phyloP scores from a whole-genome alignment of 805 yeast species.

The Candida incommunis region DNA sequence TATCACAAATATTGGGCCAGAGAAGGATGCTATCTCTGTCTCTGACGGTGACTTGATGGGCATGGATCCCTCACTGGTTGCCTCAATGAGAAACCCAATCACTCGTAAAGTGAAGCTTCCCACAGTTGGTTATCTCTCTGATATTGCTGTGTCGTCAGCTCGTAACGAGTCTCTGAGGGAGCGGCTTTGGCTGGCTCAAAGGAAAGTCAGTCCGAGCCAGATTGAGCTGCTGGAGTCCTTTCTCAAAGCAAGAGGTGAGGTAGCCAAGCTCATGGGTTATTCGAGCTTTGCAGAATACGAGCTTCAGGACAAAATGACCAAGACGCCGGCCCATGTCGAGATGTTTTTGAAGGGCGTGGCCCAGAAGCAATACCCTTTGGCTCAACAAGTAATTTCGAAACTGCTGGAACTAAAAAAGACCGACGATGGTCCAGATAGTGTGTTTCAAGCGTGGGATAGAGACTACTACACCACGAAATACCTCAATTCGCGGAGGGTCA shows the following conservation, averaged over 20 bases:
- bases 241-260: slow-evolving; percentile 47
- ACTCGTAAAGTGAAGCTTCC: slow-evolving; percentile 35
- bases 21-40: slow-evolving; percentile 11
- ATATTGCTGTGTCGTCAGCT: slow-evolving; percentile 46
- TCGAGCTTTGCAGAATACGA: slow-evolving; percentile 65
- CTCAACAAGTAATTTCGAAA: slow-evolving; percentile 12
- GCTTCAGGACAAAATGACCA: slow-evolving; percentile 81
- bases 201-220: slow-evolving; percentile 51
- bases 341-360: slow-evolving; percentile 53
- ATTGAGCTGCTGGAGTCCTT: slow-evolving; percentile 43
- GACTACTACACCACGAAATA: slow-evolving; percentile 40
- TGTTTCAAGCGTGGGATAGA: slow-evolving; percentile 81
- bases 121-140: slow-evolving; percentile 49
- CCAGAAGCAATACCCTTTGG: slow-evolving; percentile 28
- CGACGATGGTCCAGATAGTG: slow-evolving; percentile 29
- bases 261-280: slow-evolving; percentile 64
- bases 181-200: slow-evolving; percentile 61
- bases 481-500: slow-evolving; percentile 13
- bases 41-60: slow-evolving; percentile 17
- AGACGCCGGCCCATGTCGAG: slow-evolving; percentile 58
- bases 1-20: slow-evolving; percentile 31
- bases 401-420: slow-evolving; percentile 16
- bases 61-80: slow-evolving; percentile 18
- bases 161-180: slow-evolving; percentile 43
- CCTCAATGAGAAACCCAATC: slow-evolving; percentile 11